Evolutionary conservation across 768 basidiomycete species (phyloP), one percentile per base, ranked within the genome.

Genomic region (Xerocomellus dryophilus): DNA sequence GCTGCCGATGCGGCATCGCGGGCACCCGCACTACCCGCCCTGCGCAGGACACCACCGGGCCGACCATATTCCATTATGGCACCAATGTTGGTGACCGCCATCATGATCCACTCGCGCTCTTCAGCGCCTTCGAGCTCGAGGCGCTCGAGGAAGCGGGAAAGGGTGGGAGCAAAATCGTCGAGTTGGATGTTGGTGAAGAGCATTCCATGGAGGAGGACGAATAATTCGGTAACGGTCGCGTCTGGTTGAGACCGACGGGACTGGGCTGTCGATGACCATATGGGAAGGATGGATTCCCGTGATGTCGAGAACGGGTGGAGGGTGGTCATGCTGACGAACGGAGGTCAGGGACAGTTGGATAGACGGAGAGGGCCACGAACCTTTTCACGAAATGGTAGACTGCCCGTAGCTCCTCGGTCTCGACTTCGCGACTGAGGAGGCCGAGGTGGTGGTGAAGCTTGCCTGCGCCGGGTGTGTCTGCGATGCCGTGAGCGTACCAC

Each of bases 371-470:
- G 32, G 5, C 2, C 4, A 69, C 83, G 40, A 25, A 94, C 95
- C 95, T 96, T 73, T 97, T 97, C 8, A 85, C 81, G 59, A 95
- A 98, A 66, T 99, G 97, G 66, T 99, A 98, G 5, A 97, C 80
- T 0, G 86, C 87, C 10, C 89, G 78, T 17, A 93, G 69, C 58
- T 96, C 94, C 60, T 97, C 88, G 2, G 80, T 81, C 57, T 88
- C 86, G 20, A 82, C 83, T 66, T 96, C 93, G 23, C 90, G 80
- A 61, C 88, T 88, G 41, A 99, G 78, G 58, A 96, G 69, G 3
- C 94, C 97, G 14, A 99, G 73, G 64, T 98, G 93, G 66, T 98
- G 94, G 69, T 98, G 97, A 38, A 99, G 73, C 65, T 95, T 86
- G 3, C 97, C 97, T 5, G 86, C 85, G n/a, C 94, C 95, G 1